Conservation (phyloP, 1,139 yeast genomes). For the Cylindricascospora bacillispora region DNA sequence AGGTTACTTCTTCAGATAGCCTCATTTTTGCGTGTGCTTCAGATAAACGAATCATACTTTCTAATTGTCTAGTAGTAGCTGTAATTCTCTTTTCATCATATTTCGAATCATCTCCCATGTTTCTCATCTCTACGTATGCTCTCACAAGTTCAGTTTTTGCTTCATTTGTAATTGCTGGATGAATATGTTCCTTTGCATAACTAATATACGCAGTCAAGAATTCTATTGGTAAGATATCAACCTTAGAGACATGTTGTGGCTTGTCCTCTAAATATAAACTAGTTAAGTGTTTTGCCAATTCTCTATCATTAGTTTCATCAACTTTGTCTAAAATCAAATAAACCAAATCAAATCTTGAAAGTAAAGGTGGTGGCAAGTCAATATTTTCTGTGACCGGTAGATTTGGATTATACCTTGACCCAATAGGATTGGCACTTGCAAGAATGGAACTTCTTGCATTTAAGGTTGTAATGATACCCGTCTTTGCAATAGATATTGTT, state of each 20-base stretch:
- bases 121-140: conserved; percentile 87
- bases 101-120: conserved; percentile 82
- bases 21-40: conserved; percentile 99
- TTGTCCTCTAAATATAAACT: conserved; percentile 83
- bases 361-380: conserved; percentile 89
- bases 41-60: conserved; percentile 83
- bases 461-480: conserved; percentile 92
- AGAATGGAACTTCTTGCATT: conserved; percentile 92
- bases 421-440: conserved; percentile 97
- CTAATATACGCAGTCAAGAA: conserved; percentile 79
- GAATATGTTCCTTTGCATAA: conserved; percentile 72
- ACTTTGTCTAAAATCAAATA: conserved; percentile 86
- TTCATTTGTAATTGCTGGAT: conserved; percentile 65
- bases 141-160: conserved; percentile 84
- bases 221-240: conserved; percentile 71
- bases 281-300: conserved; percentile 81
- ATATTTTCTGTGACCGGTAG: conserved; percentile 90
- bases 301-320: conserved; percentile 73
- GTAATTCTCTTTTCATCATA: conserved; percentile 84
- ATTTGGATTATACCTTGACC: conserved; percentile 85
- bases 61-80: conserved; percentile 95
- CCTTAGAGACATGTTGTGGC: conserved; percentile 54
- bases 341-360: conserved; percentile 89
- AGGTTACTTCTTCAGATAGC: conserved; percentile 53
- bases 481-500: conserved; percentile 94